Evolutionary conservation across 108 stramenopile genomes (phyloP), one percentile per base, ranked within the genome.

Genomic region (Parietichytrium sp.): DNA sequence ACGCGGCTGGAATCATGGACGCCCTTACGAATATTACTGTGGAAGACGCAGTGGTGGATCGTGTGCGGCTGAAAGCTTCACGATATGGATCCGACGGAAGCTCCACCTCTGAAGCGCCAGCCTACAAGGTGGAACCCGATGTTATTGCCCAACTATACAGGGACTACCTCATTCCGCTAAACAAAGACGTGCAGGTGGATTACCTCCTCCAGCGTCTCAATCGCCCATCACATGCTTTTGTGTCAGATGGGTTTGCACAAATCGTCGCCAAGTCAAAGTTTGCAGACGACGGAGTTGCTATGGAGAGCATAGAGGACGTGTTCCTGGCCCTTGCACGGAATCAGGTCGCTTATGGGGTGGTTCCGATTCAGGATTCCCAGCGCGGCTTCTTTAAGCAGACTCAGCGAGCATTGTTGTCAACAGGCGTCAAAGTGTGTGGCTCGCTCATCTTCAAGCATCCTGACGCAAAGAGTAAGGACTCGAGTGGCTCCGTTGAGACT

Each of bases 101-200:
- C 4, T 53, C 92, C 54, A 82, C 90, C 18, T 81, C 54, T 38
- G 54, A 27, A 20, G 83, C 78, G 18, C 83, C 79, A 2, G 81
- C 82, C 53, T 91, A 86, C 48, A 98, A 98, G 87, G 90, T 98
- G 18, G 92, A 96, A 54, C 96, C 98, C 16, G 86, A 86, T 26
- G 88, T 93, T 6, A 96, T 98, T 55, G 95, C 95, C 61, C 80
- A 81, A 49, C 93, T 98, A 31, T 98, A 98, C 82, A 86, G 93
- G 33, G 89, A 97, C 79, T 87, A 97, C 49, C 95, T 98, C 78
- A 98, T 98, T 45, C 98, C 98, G 7, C 84, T 97, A 84, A 98
- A 96, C 48, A 98, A 98, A 87, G 96, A 97, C 83, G 91, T 97
- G 52, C 96, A 98, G 87, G 95, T 98, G 27, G 92, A 93, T 48